These are phyloP conservation scores for Stephanodiscus minutulus DNA, from an alignment of 108 stramenopile species.

Conservation along the genomic window DNA sequence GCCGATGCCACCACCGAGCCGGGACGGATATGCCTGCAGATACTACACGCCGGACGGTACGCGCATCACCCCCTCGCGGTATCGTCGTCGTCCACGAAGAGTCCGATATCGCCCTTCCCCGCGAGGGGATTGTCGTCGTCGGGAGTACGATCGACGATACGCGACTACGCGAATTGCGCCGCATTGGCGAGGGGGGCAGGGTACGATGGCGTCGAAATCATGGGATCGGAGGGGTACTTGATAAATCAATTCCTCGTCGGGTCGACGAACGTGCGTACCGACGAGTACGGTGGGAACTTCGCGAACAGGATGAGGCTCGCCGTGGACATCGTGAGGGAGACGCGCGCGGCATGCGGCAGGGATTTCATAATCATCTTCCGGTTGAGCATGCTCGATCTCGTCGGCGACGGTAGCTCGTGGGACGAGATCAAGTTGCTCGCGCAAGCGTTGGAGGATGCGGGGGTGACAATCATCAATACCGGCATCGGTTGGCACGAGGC, in stretches of 20 bases:
- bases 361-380: constrained; percentile 98
- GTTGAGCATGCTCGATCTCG: constrained; percentile 94
- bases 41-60: constrained; percentile 95
- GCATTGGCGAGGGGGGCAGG: constrained; percentile 89
- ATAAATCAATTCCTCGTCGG: constrained; percentile 97
- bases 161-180: constrained; percentile 90
- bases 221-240: constrained; percentile 97
- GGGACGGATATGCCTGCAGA: constrained; percentile 84
- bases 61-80: constrained; percentile 95
- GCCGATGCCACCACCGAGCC: constrained; percentile 35
- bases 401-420: constrained; percentile 92
- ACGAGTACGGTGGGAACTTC: constrained; percentile 93
- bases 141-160: constrained; percentile 81
- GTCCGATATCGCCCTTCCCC: constrained; percentile 87
- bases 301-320: constrained; percentile 91
- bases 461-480: constrained; percentile 96
- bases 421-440: constrained; percentile 91
- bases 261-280: constrained; percentile 84
- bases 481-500: constrained; percentile 99
- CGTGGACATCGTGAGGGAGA: constrained; percentile 86
- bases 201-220: constrained; percentile 98
- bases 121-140: constrained; percentile 74
- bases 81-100: constrained; percentile 82
- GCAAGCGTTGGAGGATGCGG: constrained; percentile 82
- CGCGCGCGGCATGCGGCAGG: constrained; percentile 78